phyloP scores from a whole-genome alignment of 2,329 filamentous ascomycete genomes.

The Arthrobotrys conoides region DNA sequence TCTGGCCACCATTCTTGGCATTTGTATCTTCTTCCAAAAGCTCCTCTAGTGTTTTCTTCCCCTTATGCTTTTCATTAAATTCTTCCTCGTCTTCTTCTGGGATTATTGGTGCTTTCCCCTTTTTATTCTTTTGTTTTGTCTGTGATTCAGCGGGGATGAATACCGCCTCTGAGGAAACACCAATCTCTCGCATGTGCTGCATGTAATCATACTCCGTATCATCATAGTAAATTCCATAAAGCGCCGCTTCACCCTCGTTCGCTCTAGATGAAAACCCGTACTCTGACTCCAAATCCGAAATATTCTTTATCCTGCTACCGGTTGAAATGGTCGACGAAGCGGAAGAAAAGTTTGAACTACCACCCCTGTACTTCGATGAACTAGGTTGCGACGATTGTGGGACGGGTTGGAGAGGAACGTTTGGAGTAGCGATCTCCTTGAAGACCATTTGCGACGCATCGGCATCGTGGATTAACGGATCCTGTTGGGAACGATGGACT shows the following conservation, averaged over 20 bases:
- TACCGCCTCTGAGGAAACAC: constrained; percentile 77
- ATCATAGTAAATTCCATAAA: constrained; percentile 93
- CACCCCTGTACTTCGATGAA: constrained; percentile 1
- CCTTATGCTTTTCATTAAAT: constrained; percentile 71
- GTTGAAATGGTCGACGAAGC: constrained; percentile 68
- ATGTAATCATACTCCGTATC: constrained; percentile 98
- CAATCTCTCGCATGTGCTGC: constrained; percentile 97
- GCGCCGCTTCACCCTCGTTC: constrained; percentile 96
- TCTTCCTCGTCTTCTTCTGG: constrained; percentile 39
- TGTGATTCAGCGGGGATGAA: constrained; percentile 78
- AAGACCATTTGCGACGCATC: constrained; percentile 91
- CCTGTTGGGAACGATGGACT: constrained; percentile 96
- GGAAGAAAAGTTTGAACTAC: constrained; percentile 46
- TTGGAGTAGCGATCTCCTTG: constrained; percentile 73
- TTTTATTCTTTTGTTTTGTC: constrained; percentile 71
- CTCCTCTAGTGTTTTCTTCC: constrained; percentile 83
- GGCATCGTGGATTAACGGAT: constrained; percentile 94
- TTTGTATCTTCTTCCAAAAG: constrained; percentile 76
- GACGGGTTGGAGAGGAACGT: constrained; percentile 64
- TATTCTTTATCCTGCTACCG: constrained; percentile 73
- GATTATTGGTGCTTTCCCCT: constrained; percentile 70
- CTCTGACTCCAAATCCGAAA: constrained; percentile 82
- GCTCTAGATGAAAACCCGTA: constrained; percentile 79
- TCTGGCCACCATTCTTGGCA: constrained; percentile 66
- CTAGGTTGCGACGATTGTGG: background rate